A percentile compares a stretch with the other conserved stretches of the same genome.
phyloP scores from a whole-genome alignment of 176 grass and related monocot genomes.

The Carex myosuroides region DNA sequence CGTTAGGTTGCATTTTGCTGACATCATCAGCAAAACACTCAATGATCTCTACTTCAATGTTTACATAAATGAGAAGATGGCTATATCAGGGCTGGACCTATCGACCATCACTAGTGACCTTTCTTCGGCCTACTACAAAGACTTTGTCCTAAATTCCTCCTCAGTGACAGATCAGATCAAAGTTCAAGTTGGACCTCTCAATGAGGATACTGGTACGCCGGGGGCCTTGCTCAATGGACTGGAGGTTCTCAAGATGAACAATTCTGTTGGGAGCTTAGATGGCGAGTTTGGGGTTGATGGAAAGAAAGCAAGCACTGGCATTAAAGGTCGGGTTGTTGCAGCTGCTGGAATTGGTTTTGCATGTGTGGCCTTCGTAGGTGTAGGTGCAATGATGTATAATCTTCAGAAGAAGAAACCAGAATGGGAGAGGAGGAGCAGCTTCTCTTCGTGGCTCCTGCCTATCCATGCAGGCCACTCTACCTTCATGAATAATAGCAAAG shows the following conservation, averaged over 20 bases:
- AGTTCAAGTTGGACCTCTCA: constrained; percentile 59
- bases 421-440: constrained; percentile 82
- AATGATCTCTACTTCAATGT: constrained; percentile 97
- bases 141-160: constrained; percentile 58
- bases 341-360: constrained; percentile 77
- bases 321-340: constrained; percentile 34
- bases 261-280: constrained; percentile 69
- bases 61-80: constrained; percentile 56
- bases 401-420: constrained; percentile 75
- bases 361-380: constrained; percentile 73
- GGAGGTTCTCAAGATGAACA: constrained; percentile 88
- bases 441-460: constrained; percentile 94
- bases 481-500: constrained; percentile 55
- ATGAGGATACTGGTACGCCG: constrained; percentile 43
- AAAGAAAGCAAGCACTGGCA: constrained; percentile 36
- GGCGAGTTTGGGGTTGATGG: constrained; percentile 94
- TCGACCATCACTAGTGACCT: constrained; percentile 57
- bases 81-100: constrained; percentile 68
- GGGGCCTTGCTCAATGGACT: constrained; percentile 87
- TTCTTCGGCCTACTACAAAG: constrained; percentile 74
- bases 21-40: constrained; percentile 72
- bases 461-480: constrained; percentile 71
- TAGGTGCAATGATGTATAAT: constrained; percentile 82
- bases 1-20: constrained; percentile 75
- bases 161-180: constrained; percentile 24